Evolutionary conservation across 331 rosid genomes (phyloP).

Genomic region (Rosa hybrid): DNA sequence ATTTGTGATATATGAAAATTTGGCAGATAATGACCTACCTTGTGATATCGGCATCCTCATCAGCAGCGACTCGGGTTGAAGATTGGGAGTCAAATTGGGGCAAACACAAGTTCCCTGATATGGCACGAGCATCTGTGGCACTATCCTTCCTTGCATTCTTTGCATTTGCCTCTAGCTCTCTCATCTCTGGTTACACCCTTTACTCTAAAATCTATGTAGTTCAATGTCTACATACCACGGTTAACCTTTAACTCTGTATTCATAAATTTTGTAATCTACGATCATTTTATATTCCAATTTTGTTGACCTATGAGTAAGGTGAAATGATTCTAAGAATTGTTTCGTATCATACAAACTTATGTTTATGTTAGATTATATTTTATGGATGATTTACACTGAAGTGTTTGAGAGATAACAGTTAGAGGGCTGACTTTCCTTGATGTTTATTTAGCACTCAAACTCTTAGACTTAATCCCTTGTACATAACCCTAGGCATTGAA

Average conservation of each 20-base stretch:
- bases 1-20: not conserved
- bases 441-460: not conserved
- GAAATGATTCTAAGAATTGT: not conserved
- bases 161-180: slow-evolving; percentile 65
- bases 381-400: not conserved
- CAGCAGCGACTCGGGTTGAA: slow-evolving; percentile 79
- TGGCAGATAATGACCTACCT: slow-evolving; percentile 78
- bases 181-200: slow-evolving; percentile 69
- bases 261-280: not conserved
- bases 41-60: slow-evolving; percentile 79
- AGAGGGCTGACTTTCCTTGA: not conserved
- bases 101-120: slow-evolving; percentile 68
- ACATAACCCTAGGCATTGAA: not conserved
- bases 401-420: not conserved
- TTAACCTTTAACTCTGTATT: not conserved
- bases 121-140: slow-evolving; percentile 70
- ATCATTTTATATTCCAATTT: not conserved
- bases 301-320: slow-evolving; percentile 14
- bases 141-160: slow-evolving; percentile 74
- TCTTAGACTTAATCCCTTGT: not conserved
- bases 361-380: not conserved
- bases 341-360: not conserved
- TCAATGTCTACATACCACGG: not conserved
- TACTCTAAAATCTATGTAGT: slow-evolving; percentile 36
- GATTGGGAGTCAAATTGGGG: slow-evolving; percentile 94